A percentile compares a stretch with the other conserved stretches of the same genome.
Evolutionary conservation across 1,284 basidiomycete genomes (phyloP).

Genomic region (Trichosporon faecale): DNA sequence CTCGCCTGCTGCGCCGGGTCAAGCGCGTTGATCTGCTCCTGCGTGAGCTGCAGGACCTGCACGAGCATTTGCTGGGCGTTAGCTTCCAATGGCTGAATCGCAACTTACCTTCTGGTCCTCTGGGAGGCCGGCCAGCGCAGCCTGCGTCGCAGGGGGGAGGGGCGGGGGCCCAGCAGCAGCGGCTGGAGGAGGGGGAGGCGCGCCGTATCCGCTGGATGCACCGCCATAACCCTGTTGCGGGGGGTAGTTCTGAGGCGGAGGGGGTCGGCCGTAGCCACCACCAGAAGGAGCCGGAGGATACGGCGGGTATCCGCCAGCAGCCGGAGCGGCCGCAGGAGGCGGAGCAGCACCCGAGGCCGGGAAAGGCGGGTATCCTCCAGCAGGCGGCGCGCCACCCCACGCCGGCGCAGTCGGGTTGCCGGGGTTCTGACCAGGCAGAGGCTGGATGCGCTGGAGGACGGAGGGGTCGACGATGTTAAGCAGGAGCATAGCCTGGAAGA

Average conservation of each 20-base stretch:
- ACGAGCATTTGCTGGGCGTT: constrained; percentile 67
- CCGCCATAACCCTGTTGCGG: constrained; percentile 39
- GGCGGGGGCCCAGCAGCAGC: constrained; percentile 27
- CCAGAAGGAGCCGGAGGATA: constrained; percentile 20
- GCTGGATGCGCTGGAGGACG: constrained; percentile 54
- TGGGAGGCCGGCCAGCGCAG: constrained; percentile 43
- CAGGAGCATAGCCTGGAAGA: constrained; percentile 91
- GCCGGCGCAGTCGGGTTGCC: constrained; percentile 22
- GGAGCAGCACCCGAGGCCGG: constrained; percentile 47
- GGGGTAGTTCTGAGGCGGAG: constrained; percentile 29
- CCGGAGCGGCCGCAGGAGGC: constrained; percentile 28
- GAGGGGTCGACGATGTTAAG: constrained; percentile 91
- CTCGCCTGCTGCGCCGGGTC: constrained; percentile 77
- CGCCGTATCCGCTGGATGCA: constrained; percentile 4
- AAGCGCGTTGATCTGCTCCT: constrained; percentile 79
- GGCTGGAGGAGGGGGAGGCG: constrained; percentile 30
- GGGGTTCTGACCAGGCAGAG: constrained; percentile 29
- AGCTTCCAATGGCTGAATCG: constrained; percentile 12
- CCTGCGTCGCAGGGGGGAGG: constrained; percentile 42
- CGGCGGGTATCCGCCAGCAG: constrained; percentile 17
- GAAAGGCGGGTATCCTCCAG: constrained; percentile 30
- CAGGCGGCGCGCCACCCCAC: constrained; percentile 16
- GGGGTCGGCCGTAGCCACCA: constrained; percentile 41
- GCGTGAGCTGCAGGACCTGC: constrained; percentile 80
- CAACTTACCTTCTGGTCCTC: constrained; percentile 50